These are phyloP conservation scores for Oleoguttula mirabilis DNA, from an alignment of 495 filamentous ascomycete species.

Conservation along the genomic window DNA sequence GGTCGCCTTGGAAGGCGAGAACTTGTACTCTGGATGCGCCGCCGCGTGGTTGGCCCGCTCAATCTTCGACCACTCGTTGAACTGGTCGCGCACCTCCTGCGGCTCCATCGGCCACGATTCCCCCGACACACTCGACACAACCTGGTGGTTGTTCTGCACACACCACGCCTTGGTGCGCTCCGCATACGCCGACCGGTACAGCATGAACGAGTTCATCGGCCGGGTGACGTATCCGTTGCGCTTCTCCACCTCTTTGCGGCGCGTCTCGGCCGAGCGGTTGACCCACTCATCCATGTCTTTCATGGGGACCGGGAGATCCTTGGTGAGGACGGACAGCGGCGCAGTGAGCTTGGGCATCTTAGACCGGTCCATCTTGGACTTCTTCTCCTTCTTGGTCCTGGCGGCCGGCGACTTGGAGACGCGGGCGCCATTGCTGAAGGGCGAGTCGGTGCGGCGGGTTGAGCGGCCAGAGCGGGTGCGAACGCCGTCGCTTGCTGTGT, in stretches of 20 bases:
- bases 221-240: slow-evolving; percentile 72
- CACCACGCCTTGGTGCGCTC: slow-evolving; percentile 75
- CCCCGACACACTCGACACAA: slow-evolving; percentile 76
- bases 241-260: slow-evolving; percentile 52
- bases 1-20: slow-evolving; percentile 68
- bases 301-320: slow-evolving; percentile 51
- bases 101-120: slow-evolving; percentile 78
- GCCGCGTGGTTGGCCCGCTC: slow-evolving; percentile 77
- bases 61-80: slow-evolving; percentile 64
- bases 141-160: slow-evolving; percentile 83
- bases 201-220: slow-evolving; percentile 98
- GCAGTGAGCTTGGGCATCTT: slow-evolving; percentile 45
- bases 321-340: slow-evolving; percentile 70
- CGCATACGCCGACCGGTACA: slow-evolving; percentile 88
- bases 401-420: slow-evolving; percentile 34
- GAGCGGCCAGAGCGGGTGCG: slow-evolving; percentile 40
- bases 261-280: slow-evolving; percentile 51
- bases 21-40: slow-evolving; percentile 90
- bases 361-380: slow-evolving; percentile 39
- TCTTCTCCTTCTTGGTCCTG: slow-evolving; percentile 36
- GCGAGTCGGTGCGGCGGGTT: slow-evolving; percentile 24
- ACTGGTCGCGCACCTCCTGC: slow-evolving; percentile 56
- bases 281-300: slow-evolving; percentile 78
- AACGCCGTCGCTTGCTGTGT: slow-evolving; percentile 26
- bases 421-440: slow-evolving; percentile 21